Percentiles rank a stretch among this genome's conserved stretches.
Conservation (phyloP, 2,329 filamentous ascomycete species). For the Fusarium chlamydosporum region DNA sequence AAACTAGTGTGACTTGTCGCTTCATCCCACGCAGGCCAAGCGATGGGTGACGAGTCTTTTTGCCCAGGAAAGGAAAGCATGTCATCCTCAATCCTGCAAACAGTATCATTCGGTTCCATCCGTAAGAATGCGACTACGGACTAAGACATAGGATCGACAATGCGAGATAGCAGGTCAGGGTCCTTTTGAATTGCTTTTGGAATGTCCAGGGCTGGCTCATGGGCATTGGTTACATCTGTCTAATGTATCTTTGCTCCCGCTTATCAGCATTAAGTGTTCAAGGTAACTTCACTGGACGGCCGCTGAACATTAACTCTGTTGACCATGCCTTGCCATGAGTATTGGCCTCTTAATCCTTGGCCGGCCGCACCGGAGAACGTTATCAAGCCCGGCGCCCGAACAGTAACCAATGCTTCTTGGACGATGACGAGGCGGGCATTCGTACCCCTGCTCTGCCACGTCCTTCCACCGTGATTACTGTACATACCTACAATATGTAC, state of each 20-base stretch:
- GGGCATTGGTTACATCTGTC: no score
- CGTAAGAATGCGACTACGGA: background rate
- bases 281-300: background rate
- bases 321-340: background rate
- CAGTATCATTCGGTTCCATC: background rate
- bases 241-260: background rate
- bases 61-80: background rate
- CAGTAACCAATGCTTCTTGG: background rate
- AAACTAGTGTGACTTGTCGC: background rate
- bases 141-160: background rate
- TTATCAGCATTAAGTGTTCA: background rate
- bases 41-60: background rate
- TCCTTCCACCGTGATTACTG: background rate
- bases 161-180: background rate
- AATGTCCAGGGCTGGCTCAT: no score
- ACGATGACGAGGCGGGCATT: conserved; percentile 4
- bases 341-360: background rate
- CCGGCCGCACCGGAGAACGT: background rate
- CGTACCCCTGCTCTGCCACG: conserved; percentile 14
- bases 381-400: background rate
- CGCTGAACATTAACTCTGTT: background rate
- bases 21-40: background rate
- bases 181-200: background rate
- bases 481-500: no score
- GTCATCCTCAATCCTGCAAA: no score